Evolutionary conservation across 306 rosid genomes (phyloP).

Genomic region (Quercus mongolica): DNA sequence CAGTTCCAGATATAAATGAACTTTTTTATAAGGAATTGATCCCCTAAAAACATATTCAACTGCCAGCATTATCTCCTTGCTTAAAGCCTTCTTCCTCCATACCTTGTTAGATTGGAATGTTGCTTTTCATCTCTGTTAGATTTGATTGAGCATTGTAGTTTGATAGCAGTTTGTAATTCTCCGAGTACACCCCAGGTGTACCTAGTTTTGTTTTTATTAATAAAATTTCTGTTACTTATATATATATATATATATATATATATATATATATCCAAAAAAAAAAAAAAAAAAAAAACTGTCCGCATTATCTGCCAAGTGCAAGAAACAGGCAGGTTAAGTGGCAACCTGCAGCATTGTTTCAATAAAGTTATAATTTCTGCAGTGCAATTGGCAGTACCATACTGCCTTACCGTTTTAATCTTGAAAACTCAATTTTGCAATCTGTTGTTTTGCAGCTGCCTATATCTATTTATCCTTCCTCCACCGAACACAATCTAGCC

Average conservation of each 20-base stretch:
- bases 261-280: too few species aligned
- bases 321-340: background rate
- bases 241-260: too few species aligned
- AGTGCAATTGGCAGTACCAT: background rate
- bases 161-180: too few species aligned
- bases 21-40: background rate
- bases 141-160: too few species aligned
- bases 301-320: too few species aligned
- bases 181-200: too few species aligned
- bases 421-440: conserved; percentile 4
- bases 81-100: too few species aligned
- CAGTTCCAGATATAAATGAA: background rate
- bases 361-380: background rate
- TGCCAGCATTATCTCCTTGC: too few species aligned
- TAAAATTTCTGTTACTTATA: too few species aligned
- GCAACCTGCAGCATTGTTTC: background rate
- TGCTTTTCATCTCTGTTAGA: too few species aligned
- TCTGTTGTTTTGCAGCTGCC: conserved; percentile 20
- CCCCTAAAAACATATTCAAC: background rate
- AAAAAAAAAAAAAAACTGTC: background rate
- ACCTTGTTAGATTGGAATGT: too few species aligned
- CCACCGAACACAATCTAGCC: conserved; percentile 6
- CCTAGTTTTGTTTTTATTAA: too few species aligned
- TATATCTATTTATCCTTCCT: conserved; percentile 16
- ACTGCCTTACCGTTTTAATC: conserved; percentile 3